A percentile compares a stretch with the other conserved stretches of the same genome.
Evolutionary conservation across 495 filamentous ascomycete genomes (phyloP).

Genomic region (Chaetomium cochliodes): DNA sequence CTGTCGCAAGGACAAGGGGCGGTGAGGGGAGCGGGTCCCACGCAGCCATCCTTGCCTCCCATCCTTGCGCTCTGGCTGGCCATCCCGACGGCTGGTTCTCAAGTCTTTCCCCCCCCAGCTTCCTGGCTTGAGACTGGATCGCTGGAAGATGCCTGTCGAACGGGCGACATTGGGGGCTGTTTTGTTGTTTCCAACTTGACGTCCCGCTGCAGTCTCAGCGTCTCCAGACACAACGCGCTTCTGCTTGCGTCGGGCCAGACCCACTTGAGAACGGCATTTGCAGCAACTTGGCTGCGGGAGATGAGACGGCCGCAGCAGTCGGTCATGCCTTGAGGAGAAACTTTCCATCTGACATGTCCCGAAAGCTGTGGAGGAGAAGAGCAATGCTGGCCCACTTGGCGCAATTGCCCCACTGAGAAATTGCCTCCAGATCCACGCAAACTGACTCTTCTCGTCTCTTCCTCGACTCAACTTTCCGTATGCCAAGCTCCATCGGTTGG

Average conservation of each 20-base stretch:
- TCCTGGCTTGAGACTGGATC: neutral
- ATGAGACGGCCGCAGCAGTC: slow-evolving; percentile 14
- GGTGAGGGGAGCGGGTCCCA: slow-evolving; percentile 30
- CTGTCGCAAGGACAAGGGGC: slow-evolving; percentile 35
- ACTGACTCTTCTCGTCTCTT: slow-evolving; percentile 29
- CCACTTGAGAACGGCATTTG: slow-evolving; percentile 22
- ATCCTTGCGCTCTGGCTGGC: slow-evolving; percentile 4
- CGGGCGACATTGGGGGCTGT: neutral
- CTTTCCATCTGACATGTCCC: neutral
- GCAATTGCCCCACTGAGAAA: slow-evolving; percentile 19
- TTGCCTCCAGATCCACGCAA: slow-evolving; percentile 26
- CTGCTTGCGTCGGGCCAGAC: neutral
- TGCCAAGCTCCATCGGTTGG: slow-evolving; percentile 26
- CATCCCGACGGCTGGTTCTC: slow-evolving; percentile 14
- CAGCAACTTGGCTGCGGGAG: slow-evolving; percentile 4
- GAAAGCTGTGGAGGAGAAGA: neutral
- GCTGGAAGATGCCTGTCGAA: slow-evolving; percentile 15
- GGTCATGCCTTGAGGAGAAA: slow-evolving; percentile 22
- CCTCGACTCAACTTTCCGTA: slow-evolving; percentile 15
- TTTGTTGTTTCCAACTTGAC: neutral
- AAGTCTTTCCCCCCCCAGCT: slow-evolving; percentile 10
- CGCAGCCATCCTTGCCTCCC: slow-evolving; percentile 6
- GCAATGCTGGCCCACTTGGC: slow-evolving; percentile 4
- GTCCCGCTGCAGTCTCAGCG: neutral
- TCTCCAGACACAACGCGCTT: neutral